Evolutionary conservation across 129 eudicot genomes (phyloP), one percentile per base, ranked within the genome.

Genomic region (Flaveria brownii): DNA sequence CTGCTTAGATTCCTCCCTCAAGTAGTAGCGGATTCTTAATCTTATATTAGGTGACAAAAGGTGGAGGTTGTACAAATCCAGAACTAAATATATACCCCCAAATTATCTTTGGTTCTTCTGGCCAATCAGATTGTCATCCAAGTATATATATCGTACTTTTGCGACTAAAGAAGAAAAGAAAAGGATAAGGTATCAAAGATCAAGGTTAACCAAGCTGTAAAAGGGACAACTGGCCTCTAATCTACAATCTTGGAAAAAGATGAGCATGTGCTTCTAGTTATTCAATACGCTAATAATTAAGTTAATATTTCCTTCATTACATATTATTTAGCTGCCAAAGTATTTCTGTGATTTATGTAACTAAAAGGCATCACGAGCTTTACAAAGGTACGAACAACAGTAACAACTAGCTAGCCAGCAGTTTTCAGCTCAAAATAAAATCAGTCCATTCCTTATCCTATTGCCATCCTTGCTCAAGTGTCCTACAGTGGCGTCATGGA

Each of bases 91-190:
- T 42, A 56, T 56, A 72, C 3, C 20, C 69, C 45, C 78, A 36
- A 57, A 41, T 56, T 41, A 61, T 56, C n/a, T 60, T 71, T 3
- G 62, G 26, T 43, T 26, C 78, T 60, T 46, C 78, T 33, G 22
- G 46, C 22, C 68, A 45, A 15, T 26, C 41, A 47, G 15, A 13
- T 51, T 12, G 51, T 76, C 18, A 22, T 49, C 17, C 72, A 13
- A 64, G n/a, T 42, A 64, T 41, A 14, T 56, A 50, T 8, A 76
- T 50, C 52, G 49, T 75, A 75, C 57, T 64, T 75, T 75, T 28
- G 14, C 49, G 64, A 75, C 51, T 49, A 47, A 63, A 13, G 33
- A 22, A 9, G 56, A 41, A 61, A 62, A 62, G 28, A 28, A 74
- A 12, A 60, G 17, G 28, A 74, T 59, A 20, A 16, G 33, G 65